Evolutionary conservation across 2,329 filamentous ascomycete genomes (phyloP).

Genomic region (Diaporthe amygdali): DNA sequence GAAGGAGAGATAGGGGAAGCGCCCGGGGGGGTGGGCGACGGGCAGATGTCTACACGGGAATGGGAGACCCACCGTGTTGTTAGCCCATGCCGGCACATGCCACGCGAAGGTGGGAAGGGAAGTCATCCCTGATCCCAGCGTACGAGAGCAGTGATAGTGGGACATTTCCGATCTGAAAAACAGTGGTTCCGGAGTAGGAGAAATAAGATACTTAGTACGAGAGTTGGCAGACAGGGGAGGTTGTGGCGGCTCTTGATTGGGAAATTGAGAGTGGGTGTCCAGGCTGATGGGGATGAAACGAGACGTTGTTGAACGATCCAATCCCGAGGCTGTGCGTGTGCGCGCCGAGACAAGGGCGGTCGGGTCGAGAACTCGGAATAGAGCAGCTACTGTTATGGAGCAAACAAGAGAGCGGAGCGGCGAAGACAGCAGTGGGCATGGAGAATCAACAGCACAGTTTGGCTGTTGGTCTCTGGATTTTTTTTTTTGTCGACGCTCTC

Average conservation of each 20-base stretch:
- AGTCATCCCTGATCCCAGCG: constrained; percentile 18
- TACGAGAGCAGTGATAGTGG: not conserved
- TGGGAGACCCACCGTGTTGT: not conserved
- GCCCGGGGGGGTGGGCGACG: not conserved
- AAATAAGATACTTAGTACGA: not conserved
- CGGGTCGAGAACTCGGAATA: constrained; percentile 3
- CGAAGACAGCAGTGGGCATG: not conserved
- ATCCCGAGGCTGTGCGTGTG: constrained; percentile 29
- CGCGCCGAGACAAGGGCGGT: constrained; percentile 3
- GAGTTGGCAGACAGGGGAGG: not conserved
- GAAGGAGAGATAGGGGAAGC: constrained; percentile 17
- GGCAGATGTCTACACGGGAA: constrained; percentile 10
- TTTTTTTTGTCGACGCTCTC: not conserved
- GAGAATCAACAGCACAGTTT: not conserved
- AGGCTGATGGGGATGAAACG: constrained; percentile 24
- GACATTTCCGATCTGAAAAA: constrained; percentile 14
- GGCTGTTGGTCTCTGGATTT: not conserved
- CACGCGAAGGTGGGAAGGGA: constrained; percentile 14
- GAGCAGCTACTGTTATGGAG: not conserved
- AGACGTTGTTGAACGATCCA: constrained; percentile 17
- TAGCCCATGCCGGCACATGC: constrained; percentile 3
- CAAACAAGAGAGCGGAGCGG: not conserved
- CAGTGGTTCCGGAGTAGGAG: not conserved
- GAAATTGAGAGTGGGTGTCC: constrained; percentile 24
- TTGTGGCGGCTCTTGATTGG: constrained; percentile 32